Evolutionary conservation across 2,329 filamentous ascomycete genomes (phyloP).

Genomic region (Truncatella angustata): DNA sequence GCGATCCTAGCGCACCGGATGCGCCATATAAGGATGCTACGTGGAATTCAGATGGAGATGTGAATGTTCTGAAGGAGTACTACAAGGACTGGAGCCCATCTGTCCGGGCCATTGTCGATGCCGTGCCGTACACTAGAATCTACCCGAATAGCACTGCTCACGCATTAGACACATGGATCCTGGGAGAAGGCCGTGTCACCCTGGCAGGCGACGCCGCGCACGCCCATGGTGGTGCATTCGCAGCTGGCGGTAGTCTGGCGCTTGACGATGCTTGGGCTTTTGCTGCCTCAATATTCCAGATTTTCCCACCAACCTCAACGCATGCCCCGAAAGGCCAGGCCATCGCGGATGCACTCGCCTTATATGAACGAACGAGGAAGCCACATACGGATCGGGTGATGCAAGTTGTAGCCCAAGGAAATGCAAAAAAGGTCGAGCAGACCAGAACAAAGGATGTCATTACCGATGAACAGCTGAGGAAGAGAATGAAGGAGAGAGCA

Average conservation of each 20-base stretch:
- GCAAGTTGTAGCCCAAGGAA: not conserved
- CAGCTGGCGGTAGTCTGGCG: conserved; percentile 37
- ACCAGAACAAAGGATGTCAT: not conserved
- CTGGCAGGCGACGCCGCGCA: conserved; percentile 39
- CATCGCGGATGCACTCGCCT: not conserved
- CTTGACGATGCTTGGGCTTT: conserved; percentile 42
- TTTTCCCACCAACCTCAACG: conserved; percentile 18
- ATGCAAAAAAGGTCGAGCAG: not conserved
- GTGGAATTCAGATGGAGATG: conserved; percentile 38
- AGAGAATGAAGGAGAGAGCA: not conserved
- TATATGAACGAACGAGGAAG: conserved; percentile 7
- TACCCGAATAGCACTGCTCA: conserved; percentile 42
- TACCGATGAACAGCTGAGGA: conserved; percentile 5
- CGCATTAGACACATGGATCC: conserved; percentile 38
- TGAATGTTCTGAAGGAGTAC: conserved; percentile 33
- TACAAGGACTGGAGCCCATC: conserved; percentile 42
- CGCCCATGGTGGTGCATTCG: conserved; percentile 39
- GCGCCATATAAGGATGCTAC: conserved; percentile 25
- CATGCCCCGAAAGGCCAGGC: not conserved
- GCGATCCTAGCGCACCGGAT: conserved; percentile 31
- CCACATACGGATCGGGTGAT: conserved; percentile 6
- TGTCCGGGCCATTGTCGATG: conserved; percentile 36
- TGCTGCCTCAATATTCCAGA: conserved; percentile 34
- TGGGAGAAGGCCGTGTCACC: conserved; percentile 32
- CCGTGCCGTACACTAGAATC: conserved; percentile 36